Evolutionary conservation across 306 rosid species (phyloP).

Genomic region (Citrullus amarus): DNA sequence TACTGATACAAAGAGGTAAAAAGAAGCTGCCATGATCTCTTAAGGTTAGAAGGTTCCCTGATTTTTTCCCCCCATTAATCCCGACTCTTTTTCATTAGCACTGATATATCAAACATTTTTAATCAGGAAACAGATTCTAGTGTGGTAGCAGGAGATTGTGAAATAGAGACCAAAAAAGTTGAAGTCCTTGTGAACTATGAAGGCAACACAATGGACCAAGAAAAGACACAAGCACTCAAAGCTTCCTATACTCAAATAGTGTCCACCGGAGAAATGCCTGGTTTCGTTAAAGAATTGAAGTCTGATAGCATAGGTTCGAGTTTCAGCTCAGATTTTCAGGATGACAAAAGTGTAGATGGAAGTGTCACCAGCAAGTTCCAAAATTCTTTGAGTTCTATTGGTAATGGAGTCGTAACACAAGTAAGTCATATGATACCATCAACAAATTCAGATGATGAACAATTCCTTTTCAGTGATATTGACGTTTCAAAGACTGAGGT

Average conservation of each 20-base stretch:
- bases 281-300: constrained; percentile 29
- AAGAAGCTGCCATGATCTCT: not conserved
- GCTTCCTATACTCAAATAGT: constrained; percentile 20
- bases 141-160: constrained; percentile 19
- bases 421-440: constrained; percentile 16
- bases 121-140: constrained; percentile 21
- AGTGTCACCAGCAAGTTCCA: constrained; percentile 20
- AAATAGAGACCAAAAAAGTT: constrained; percentile 16
- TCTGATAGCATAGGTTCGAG: constrained; percentile 13
- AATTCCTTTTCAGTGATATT: constrained; percentile 45
- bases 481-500: constrained; percentile 28
- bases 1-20: not conserved
- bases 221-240: constrained; percentile 16
- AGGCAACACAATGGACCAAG: constrained; percentile 19
- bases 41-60: not conserved
- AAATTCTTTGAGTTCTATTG: constrained; percentile 21
- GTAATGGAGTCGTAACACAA: constrained; percentile 20
- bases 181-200: constrained; percentile 22
- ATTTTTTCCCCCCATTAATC: not conserved
- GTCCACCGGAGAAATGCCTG: constrained; percentile 16
- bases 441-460: constrained; percentile 33
- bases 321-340: constrained; percentile 29
- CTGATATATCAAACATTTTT: constrained; percentile 10
- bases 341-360: constrained; percentile 18
- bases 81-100: not conserved